These are phyloP conservation scores for Tulasnella sp. DNA, from an alignment of 768 basidiomycete species.

Conservation along the genomic window DNA sequence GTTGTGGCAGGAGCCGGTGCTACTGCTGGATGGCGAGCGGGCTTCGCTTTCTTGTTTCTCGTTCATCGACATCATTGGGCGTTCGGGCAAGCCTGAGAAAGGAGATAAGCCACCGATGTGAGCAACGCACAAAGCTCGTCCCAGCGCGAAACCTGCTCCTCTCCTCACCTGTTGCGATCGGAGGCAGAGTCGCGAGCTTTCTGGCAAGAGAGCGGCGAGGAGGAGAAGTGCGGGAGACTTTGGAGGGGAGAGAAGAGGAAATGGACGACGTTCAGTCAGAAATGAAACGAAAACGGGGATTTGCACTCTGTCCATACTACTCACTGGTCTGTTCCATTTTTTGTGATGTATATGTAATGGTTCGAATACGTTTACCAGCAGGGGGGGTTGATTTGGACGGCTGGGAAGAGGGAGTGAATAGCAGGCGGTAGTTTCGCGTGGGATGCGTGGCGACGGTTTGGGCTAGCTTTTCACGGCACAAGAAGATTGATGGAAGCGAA, in stretches of 20 bases:
- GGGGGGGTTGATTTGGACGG: not conserved
- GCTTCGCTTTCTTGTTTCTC: not conserved
- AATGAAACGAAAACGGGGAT: not conserved
- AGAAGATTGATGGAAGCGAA: not conserved
- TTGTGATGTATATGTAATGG: not conserved
- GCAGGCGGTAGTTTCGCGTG: not conserved
- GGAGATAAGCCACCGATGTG: not conserved
- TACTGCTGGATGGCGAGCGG: not conserved
- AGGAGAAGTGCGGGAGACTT: not conserved
- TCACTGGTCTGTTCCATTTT: not conserved
- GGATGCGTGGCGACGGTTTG: not conserved
- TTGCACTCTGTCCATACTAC: not conserved
- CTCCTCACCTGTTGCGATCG: not conserved
- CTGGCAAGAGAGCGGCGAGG: not conserved
- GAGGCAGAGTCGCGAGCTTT: not conserved
- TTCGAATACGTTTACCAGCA: not conserved
- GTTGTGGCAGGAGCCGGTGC: not conserved
- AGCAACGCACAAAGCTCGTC: not conserved
- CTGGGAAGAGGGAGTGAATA: not conserved
- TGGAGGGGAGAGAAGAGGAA: not conserved
- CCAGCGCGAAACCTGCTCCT: not conserved
- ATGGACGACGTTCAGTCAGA: not conserved
- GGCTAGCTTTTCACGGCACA: not conserved
- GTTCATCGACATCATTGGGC: conserved; percentile 4
- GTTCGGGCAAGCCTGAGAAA: not conserved